Evolutionary conservation across 768 basidiomycete species (phyloP).

Genomic region (Austroboletus festivus): DNA sequence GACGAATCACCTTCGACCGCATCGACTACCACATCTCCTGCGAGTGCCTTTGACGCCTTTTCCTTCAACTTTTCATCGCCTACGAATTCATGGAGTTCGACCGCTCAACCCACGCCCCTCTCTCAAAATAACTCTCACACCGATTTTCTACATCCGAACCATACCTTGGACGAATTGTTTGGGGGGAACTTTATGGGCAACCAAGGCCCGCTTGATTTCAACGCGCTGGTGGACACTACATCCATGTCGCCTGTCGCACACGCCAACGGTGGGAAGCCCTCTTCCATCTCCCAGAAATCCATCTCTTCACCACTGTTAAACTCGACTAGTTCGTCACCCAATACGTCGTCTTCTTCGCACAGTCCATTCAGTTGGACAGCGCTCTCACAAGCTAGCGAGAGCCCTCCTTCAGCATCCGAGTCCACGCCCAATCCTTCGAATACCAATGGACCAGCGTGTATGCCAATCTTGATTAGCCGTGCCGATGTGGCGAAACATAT

Average conservation of each 20-base stretch:
- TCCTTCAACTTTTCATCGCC: constrained; percentile 45
- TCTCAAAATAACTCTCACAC: constrained; percentile 15
- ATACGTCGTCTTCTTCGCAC: constrained; percentile 19
- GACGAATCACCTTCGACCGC: constrained; percentile 41
- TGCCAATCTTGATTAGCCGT: constrained; percentile 35
- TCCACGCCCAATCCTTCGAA: neutral
- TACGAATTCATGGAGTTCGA: constrained; percentile 23
- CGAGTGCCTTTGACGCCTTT: constrained; percentile 36
- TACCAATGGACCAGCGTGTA: constrained; percentile 29
- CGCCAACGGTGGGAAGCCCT: constrained; percentile 21
- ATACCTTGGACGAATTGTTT: constrained; percentile 44
- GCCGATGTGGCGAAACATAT: constrained; percentile 52
- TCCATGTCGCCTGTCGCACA: constrained; percentile 49
- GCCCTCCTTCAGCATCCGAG: constrained; percentile 41
- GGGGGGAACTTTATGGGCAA: constrained; percentile 37
- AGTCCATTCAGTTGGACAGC: constrained; percentile 29
- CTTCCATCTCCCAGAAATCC: constrained; percentile 13
- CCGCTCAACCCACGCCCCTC: constrained; percentile 16
- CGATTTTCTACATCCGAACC: constrained; percentile 27
- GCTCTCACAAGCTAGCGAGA: constrained; percentile 25
- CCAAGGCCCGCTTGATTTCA: constrained; percentile 34
- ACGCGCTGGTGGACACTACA: constrained; percentile 31
- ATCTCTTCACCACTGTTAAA: constrained; percentile 14
- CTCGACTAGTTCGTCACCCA: constrained; percentile 26
- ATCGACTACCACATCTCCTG: constrained; percentile 14